Evolutionary conservation across 2,329 filamentous ascomycete genomes (phyloP).

Genomic region (Ophiognomonia clavigignenti-juglandacearum): DNA sequence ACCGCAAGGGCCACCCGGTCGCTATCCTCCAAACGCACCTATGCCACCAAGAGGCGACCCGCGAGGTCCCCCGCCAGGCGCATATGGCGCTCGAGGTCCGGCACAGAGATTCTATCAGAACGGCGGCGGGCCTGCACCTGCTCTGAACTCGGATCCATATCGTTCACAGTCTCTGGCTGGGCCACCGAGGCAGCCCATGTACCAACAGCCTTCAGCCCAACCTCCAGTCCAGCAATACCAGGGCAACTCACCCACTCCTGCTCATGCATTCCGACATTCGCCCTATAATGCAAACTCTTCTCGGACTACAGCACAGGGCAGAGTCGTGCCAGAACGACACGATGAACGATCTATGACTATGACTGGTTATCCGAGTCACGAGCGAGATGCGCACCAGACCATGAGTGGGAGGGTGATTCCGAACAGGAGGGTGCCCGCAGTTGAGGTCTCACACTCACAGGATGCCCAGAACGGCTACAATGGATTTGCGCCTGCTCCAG

Average conservation of each 20-base stretch:
- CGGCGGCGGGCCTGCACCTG: conserved; percentile 57
- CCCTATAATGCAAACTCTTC: conserved; percentile 64
- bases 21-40: conserved; percentile 43
- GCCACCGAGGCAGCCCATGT: conserved; percentile 66
- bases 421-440: conserved; percentile 46
- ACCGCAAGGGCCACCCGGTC: conserved; percentile 34
- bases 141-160: conserved; percentile 79
- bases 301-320: conserved; percentile 83
- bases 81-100: conserved; percentile 37
- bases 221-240: conserved; percentile 49
- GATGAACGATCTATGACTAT: conserved; percentile 96
- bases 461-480: conserved; percentile 29
- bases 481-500: conserved; percentile 42
- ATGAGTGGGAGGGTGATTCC: conserved; percentile 92
- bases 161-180: conserved; percentile 90
- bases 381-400: conserved; percentile 79
- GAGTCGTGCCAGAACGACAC: conserved; percentile 84
- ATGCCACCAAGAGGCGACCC: conserved; percentile 57
- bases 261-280: conserved; percentile 73
- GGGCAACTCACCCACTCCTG: conserved; percentile 45
- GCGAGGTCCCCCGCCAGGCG: conserved; percentile 45
- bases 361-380: conserved; percentile 65
- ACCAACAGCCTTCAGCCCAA: conserved; percentile 52
- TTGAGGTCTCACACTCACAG: conserved; percentile 12
- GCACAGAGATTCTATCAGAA: conserved; percentile 56